Conservation (phyloP, 2,329 filamentous ascomycete genomes). For the Myriosclerotinia duriaeana region DNA sequence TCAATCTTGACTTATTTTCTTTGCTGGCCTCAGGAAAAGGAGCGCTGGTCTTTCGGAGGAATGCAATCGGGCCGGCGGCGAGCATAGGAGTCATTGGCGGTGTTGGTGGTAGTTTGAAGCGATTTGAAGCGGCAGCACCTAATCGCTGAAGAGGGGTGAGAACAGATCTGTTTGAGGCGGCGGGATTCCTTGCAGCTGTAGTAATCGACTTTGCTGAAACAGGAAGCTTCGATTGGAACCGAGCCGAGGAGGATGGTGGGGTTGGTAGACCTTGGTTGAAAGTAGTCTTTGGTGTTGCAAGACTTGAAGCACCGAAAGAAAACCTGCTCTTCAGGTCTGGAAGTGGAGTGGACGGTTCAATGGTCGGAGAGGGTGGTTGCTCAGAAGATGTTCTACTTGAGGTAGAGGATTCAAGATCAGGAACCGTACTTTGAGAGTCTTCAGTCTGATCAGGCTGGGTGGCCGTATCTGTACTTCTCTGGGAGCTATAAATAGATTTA, state of each 20-base stretch:
- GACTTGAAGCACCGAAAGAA: slow-evolving; percentile 27
- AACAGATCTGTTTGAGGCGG: slow-evolving; percentile 1
- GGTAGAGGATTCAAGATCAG: slow-evolving; percentile 31
- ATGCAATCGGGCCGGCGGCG: slow-evolving; percentile 17
- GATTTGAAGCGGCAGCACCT: slow-evolving; percentile 34
- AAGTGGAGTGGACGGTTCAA: slow-evolving; percentile 3
- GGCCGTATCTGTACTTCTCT: slow-evolving; percentile 13
- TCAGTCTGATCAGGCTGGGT: slow-evolving; percentile 2
- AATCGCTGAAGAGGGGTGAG: slow-evolving; percentile 41
- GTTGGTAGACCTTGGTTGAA: slow-evolving; percentile 26
- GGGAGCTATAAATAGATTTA: background rate
- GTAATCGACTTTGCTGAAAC: slow-evolving; percentile 33
- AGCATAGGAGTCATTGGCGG: slow-evolving; percentile 35
- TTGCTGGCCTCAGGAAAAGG: slow-evolving; percentile 36
- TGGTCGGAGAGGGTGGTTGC: slow-evolving; percentile 32
- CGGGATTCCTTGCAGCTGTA: slow-evolving; percentile 23
- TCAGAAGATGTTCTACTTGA: slow-evolving; percentile 33
- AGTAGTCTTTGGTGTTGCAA: slow-evolving; percentile 29
- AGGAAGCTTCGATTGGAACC: slow-evolving; percentile 35
- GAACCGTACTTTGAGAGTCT: slow-evolving; percentile 30
- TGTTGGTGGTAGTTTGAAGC: slow-evolving; percentile 32
- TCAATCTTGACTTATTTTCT: slow-evolving; percentile 9
- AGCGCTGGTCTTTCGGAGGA: slow-evolving; percentile 25
- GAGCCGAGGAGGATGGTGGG: slow-evolving; percentile 31
- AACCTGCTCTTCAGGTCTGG: slow-evolving; percentile 32